A percentile compares a stretch with the other conserved stretches of the same genome.
phyloP scores from a whole-genome alignment of 164 flowering plant species.

The Piper longum region DNA sequence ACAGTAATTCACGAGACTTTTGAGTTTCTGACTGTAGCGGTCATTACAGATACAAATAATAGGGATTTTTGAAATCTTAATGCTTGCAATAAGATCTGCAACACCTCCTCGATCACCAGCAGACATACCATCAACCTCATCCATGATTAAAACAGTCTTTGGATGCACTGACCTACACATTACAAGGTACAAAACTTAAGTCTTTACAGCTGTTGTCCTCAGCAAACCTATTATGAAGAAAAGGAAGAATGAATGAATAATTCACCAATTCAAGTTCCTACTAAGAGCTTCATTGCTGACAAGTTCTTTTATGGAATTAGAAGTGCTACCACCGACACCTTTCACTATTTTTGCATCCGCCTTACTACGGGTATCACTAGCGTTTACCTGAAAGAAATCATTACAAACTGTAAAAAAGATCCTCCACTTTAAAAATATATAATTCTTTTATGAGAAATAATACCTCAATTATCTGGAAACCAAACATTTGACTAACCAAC shows the following conservation, averaged over 20 bases:
- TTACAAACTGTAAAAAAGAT: neutral
- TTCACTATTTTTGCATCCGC: slow-evolving; percentile 69
- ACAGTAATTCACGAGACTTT: slow-evolving; percentile 83
- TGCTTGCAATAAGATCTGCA: slow-evolving; percentile 93
- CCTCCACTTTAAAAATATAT: neutral
- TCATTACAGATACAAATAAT: slow-evolving; percentile 96
- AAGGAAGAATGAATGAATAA: neutral
- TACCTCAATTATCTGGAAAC: slow-evolving; percentile 73
- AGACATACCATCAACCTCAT: slow-evolving; percentile 99
- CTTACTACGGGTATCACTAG: slow-evolving; percentile 97
- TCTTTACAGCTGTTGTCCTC: too few relatives aligned
- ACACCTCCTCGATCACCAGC: slow-evolving; percentile 98
- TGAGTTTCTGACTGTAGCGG: slow-evolving; percentile 90
- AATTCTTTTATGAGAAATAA: neutral
- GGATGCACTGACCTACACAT: slow-evolving; percentile 42
- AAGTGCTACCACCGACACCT: slow-evolving; percentile 86
- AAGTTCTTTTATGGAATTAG: slow-evolving; percentile 91
- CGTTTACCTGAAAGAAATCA: slow-evolving; percentile 58
- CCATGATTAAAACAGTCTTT: slow-evolving; percentile 86
- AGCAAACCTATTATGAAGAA: too few relatives aligned
- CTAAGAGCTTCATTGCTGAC: slow-evolving; percentile 68
- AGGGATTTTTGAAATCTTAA: slow-evolving; percentile 86
- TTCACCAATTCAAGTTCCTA: slow-evolving; percentile 50
- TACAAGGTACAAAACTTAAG: too few relatives aligned
- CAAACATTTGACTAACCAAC: slow-evolving; percentile 87